A percentile compares a stretch with the other conserved stretches of the same genome.
Conservation (phyloP, 345 rosid species). For the Eucalyptus polyanthemos region DNA sequence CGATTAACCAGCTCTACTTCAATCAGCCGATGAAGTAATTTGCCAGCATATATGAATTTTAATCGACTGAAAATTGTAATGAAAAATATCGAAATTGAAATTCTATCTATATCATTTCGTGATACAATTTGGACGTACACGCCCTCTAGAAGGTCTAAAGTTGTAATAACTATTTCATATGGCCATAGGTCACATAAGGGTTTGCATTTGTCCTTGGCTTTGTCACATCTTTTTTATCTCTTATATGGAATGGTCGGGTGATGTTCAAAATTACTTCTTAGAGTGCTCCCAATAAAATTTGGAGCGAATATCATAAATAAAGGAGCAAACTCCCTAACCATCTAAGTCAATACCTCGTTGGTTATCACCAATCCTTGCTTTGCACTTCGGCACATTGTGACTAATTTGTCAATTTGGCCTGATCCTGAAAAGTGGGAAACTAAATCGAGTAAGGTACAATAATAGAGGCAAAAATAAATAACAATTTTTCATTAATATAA, state of each 20-base stretch:
- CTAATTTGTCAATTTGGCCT: not conserved
- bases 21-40: not conserved
- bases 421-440: not conserved
- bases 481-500: not conserved
- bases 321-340: not conserved
- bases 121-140: not conserved
- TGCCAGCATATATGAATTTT: not conserved
- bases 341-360: not conserved
- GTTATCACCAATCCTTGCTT: not conserved
- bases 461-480: not conserved
- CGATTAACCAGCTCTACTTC: not conserved
- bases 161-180: not conserved
- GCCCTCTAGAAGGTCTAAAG: not conserved
- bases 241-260: not conserved
- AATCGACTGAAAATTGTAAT: not conserved
- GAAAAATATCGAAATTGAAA: not conserved
- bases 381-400: not conserved
- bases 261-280: not conserved
- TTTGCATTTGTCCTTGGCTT: not conserved
- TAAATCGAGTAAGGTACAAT: not conserved
- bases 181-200: not conserved
- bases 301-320: not conserved
- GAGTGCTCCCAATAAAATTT: not conserved
- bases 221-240: not conserved
- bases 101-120: not conserved